These are phyloP conservation scores for Suhomyces xylopsoci DNA, from an alignment of 805 yeast genomes.

Conservation along the genomic window DNA sequence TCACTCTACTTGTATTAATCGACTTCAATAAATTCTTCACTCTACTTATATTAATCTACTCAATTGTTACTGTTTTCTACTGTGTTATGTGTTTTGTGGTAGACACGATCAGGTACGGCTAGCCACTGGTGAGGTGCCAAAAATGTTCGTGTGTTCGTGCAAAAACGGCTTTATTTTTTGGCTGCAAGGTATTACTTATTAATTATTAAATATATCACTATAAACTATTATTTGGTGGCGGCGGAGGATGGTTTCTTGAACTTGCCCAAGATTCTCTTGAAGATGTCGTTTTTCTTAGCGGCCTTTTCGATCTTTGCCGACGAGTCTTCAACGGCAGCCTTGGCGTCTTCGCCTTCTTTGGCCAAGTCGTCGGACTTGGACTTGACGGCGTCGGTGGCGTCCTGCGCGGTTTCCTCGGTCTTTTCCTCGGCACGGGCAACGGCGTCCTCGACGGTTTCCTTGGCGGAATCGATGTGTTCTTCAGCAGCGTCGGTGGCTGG, in stretches of 20 bases:
- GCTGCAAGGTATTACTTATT: constrained; percentile 4
- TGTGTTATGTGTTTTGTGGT: no score
- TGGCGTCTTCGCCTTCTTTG: constrained; percentile 22
- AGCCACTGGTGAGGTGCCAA: no score
- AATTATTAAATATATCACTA: constrained; percentile 2
- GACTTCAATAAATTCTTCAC: no score
- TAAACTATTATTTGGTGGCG: neutral
- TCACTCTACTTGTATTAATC: no score
- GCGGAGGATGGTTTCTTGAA: constrained; percentile 29
- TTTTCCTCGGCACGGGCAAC: constrained; percentile 2
- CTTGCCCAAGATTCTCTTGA: constrained; percentile 34
- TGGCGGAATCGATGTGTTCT: constrained; percentile 9
- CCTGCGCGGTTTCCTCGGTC: constrained; percentile 6
- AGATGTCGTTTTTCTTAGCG: constrained; percentile 35
- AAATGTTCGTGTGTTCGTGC: no score
- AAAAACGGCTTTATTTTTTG: neutral
- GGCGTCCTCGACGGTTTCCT: constrained; percentile 10
- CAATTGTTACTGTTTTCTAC: no score
- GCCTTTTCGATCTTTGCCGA: constrained; percentile 29
- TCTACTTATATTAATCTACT: no score
- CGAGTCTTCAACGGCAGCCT: constrained; percentile 26
- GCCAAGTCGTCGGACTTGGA: constrained; percentile 9
- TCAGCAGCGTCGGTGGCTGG: constrained; percentile 7
- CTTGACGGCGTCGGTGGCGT: constrained; percentile 8
- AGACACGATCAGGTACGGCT: no score